Evolutionary conservation across 805 yeast genomes (phyloP).

Genomic region (Blastobotrys chiropterorum): DNA sequence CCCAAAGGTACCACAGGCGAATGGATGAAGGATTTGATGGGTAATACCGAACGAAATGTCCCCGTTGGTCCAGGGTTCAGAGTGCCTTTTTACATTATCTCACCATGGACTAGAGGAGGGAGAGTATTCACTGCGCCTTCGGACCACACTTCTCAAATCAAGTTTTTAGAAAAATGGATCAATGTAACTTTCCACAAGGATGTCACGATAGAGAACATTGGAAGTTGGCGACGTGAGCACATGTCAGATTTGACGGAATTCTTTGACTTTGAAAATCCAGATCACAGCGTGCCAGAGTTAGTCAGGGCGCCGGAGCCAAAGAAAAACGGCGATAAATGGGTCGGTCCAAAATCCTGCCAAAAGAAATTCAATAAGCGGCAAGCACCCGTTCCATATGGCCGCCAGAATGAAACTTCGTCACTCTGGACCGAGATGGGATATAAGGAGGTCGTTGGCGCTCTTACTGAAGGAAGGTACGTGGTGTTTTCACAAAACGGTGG

Average conservation of each 20-base stretch:
- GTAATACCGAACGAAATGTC: background rate
- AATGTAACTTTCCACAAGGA: slow-evolving; percentile 11
- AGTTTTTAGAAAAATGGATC: slow-evolving; percentile 23
- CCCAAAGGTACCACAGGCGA: slow-evolving; percentile 25
- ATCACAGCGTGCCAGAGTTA: slow-evolving; percentile 14
- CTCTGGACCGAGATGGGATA: slow-evolving; percentile 19
- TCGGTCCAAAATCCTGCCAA: slow-evolving; percentile 2
- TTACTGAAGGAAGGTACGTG: slow-evolving; percentile 23
- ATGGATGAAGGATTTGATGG: slow-evolving; percentile 19
- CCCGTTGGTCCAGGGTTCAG: slow-evolving; percentile 25
- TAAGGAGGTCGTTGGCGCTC: slow-evolving; percentile 18
- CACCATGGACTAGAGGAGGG: slow-evolving; percentile 26
- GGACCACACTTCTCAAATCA: slow-evolving; percentile 23
- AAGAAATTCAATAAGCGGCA: slow-evolving; percentile 6
- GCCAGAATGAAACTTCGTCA: slow-evolving; percentile 11
- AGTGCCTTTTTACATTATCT: slow-evolving; percentile 20
- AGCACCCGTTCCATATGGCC: slow-evolving; percentile 21
- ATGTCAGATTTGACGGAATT: slow-evolving; percentile 19
- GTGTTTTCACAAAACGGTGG: slow-evolving; percentile 3
- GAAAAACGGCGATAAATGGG: slow-evolving; percentile 2
- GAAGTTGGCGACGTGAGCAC: slow-evolving; percentile 21
- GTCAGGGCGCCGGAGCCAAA: slow-evolving; percentile 12
- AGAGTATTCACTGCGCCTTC: slow-evolving; percentile 22
- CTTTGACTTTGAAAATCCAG: slow-evolving; percentile 20
- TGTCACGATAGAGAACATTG: slow-evolving; percentile 11